Evolutionary conservation across 306 rosid genomes (phyloP).

Genomic region (Lagenaria siceraria): DNA sequence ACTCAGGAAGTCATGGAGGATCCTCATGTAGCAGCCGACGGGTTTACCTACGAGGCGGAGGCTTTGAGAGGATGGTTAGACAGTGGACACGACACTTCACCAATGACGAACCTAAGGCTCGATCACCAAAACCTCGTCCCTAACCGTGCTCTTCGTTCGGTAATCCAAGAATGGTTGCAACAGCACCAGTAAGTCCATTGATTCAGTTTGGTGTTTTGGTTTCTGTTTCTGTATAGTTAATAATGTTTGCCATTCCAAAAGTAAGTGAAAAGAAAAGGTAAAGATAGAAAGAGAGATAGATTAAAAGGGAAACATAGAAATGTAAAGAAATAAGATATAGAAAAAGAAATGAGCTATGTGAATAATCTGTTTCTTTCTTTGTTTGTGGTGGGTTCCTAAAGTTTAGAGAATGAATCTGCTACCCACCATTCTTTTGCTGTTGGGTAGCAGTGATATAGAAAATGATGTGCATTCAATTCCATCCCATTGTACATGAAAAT

Average conservation of each 20-base stretch:
- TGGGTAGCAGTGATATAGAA: background rate
- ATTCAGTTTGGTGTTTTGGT: background rate
- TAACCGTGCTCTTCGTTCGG: conserved; percentile 60
- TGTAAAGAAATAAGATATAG: background rate
- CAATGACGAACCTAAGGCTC: conserved; percentile 56
- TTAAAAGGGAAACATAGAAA: background rate
- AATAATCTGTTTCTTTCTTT: background rate
- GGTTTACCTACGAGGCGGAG: conserved; percentile 71
- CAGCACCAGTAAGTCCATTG: conserved; percentile 8
- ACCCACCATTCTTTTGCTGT: background rate
- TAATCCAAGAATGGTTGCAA: conserved; percentile 78
- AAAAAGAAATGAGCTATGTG: background rate
- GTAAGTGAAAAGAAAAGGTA: background rate
- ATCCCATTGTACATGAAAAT: background rate
- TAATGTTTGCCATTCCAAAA: background rate
- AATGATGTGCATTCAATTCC: background rate
- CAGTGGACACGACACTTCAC: conserved; percentile 64
- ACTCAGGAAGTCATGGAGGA: conserved; percentile 74
- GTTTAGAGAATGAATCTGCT: conserved; percentile 6
- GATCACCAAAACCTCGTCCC: conserved; percentile 49
- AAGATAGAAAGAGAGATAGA: background rate
- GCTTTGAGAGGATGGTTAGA: conserved; percentile 65
- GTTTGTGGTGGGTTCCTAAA: background rate
- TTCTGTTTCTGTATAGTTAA: background rate
- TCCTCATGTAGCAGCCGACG: conserved; percentile 89